Base-by-base conservation (phyloP, 108 stramenopile genomes). In the Nitzschia sp. region DNA sequence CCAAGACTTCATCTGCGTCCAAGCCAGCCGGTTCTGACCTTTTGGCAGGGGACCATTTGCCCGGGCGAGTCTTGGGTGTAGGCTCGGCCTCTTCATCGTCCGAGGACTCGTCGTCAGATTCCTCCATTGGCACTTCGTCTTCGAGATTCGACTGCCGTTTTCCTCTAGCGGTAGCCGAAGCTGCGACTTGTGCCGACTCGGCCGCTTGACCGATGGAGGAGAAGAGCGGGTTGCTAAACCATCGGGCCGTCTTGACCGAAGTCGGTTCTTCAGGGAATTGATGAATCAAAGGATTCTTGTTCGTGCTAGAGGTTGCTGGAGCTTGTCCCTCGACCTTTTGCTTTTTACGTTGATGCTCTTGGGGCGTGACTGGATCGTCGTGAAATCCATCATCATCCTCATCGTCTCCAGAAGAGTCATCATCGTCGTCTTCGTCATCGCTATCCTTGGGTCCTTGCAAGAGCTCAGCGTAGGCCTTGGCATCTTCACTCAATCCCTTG, bases 141-240 rank as follows among this genome's bases (percentile, higher is more conserved):
- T n/a, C n/a, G n/a, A n/a, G n/a, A n/a, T n/a, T n/a, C n/a, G n/a
- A n/a, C n/a, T n/a, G n/a, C n/a, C n/a, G n/a, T 3, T 69, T 59
- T 66, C n/a, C 32, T 54, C 11, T 25, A 45, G 29, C 28, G 28
- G 15, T 0, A 0, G 54, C 45, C 0, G 45, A 26, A 1, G 46
- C 18, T 8, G 42, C 65, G 19, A 87, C 79, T 18, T 79, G 62
- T n/a, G 83, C 78, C 1, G 84, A 89, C 17, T 75, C 64, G 17
- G 64, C 74, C 13, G 88, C 77, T 61, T 82, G 80, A n/a, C 87
- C 91, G 54, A 96, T 93, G 3, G 66, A 85, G 35, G 88, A 87
- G 57, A 97, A 98, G 28, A 98, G 72, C 0, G 97, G 93, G 55
- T 96, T 94, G 75, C 87, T 94, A 64, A 97, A 97, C 97, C 97